Conservation (phyloP, 495 filamentous ascomycete genomes). For the Trichoderma parareesei region DNA sequence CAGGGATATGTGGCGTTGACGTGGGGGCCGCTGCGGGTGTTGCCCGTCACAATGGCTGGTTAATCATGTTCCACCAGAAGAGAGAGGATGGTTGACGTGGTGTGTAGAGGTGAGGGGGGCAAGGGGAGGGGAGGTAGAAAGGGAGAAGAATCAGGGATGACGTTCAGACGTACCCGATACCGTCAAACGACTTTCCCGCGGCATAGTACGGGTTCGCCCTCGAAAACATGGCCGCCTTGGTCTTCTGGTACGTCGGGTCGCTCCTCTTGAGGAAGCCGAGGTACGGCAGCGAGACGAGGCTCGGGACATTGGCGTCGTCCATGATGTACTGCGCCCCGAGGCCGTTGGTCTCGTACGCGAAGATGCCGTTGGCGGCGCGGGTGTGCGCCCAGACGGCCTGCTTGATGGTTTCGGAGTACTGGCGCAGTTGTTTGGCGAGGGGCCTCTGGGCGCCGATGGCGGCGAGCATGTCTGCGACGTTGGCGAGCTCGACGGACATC, state of each 20-base stretch:
- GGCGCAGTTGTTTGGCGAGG: constrained; percentile 18
- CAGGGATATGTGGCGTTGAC: constrained; percentile 57
- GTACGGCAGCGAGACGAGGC: constrained; percentile 47
- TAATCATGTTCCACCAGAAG: background rate
- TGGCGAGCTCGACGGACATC: constrained; percentile 85
- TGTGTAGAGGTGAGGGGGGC: too few species aligned
- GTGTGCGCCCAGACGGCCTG: constrained; percentile 27
- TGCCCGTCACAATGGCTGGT: constrained; percentile 1
- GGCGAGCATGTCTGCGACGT: constrained; percentile 60
- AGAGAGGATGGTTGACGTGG: too few species aligned
- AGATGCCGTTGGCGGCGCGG: constrained; percentile 26
- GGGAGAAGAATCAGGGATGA: background rate
- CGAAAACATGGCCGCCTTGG: constrained; percentile 45
- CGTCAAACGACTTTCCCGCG: constrained; percentile 17
- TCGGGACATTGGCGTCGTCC: constrained; percentile 59
- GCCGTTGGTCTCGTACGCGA: background rate
- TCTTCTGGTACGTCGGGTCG: constrained; percentile 47
- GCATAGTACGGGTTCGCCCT: constrained; percentile 52
- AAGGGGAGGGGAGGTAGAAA: too few species aligned
- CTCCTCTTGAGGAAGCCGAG: constrained; percentile 41
- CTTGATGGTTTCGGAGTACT: constrained; percentile 30
- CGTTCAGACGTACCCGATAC: constrained; percentile 30
- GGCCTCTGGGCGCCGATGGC: constrained; percentile 33
- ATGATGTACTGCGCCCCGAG: background rate
- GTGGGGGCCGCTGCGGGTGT: constrained; percentile 32